Percentiles rank a stretch among this genome's conserved stretches.
Conservation (phyloP, 2,329 filamentous ascomycete genomes). For the Sporothrix luriei region DNA sequence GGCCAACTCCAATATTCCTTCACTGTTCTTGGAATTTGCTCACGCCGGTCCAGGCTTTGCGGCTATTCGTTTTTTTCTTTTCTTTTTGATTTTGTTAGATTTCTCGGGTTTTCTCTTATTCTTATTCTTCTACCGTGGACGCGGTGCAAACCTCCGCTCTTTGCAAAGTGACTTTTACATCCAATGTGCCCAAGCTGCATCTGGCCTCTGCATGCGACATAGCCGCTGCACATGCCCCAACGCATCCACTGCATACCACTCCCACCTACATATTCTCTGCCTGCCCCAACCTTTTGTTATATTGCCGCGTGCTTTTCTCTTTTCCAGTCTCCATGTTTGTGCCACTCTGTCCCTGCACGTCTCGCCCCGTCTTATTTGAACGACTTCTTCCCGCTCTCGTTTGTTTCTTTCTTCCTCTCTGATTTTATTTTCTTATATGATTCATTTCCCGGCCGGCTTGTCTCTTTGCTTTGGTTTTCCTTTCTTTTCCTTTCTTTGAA, state of each 20-base stretch:
- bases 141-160: background rate
- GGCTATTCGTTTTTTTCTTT: too few species aligned
- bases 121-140: background rate
- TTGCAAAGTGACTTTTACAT: background rate
- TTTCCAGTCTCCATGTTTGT: background rate
- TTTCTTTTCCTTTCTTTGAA: background rate
- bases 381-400: background rate
- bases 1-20: slow-evolving; percentile 5
- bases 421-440: background rate
- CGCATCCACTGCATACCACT: background rate
- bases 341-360: background rate
- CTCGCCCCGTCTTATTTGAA: slow-evolving; percentile 1
- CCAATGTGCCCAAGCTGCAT: background rate
- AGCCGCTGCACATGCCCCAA: slow-evolving; percentile 28
- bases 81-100: background rate
- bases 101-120: too few species aligned
- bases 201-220: background rate
- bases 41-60: background rate
- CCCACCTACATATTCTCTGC: slow-evolving; percentile 28
- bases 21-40: background rate
- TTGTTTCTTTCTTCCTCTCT: background rate
- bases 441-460: slow-evolving; percentile 40
- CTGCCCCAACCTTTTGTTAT: slow-evolving; percentile 6
- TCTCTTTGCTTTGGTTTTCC: slow-evolving; percentile 42
- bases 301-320: background rate